Percentiles rank a stretch among this genome's conserved stretches.
These are phyloP conservation scores for Nothophytophthora sp. DNA, from an alignment of 352 stramenopile genomes.

Conservation along the genomic window DNA sequence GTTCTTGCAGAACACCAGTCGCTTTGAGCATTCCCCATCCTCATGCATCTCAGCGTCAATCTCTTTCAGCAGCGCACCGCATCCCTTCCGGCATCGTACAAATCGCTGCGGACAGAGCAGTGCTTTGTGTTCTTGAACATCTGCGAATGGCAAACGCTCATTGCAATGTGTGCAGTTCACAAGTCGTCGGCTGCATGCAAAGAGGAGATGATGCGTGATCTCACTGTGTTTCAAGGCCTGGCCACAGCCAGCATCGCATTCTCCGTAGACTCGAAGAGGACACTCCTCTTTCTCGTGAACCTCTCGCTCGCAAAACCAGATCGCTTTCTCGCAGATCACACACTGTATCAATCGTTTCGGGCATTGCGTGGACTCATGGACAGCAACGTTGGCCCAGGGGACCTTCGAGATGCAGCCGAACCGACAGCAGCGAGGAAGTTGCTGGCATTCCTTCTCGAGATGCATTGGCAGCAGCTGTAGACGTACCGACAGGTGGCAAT, in stretches of 20 bases:
- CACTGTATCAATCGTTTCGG: constrained; percentile 72
- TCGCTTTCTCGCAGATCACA: constrained; percentile 32
- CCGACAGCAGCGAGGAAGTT: constrained; percentile 46
- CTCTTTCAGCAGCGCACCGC: constrained; percentile 42
- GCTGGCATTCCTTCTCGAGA: constrained; percentile 33
- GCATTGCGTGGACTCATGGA: constrained; percentile 49
- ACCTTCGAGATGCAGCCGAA: constrained; percentile 44
- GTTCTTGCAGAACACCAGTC: constrained; percentile 51
- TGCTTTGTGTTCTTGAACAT: constrained; percentile 42
- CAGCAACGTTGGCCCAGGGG: constrained; percentile 12
- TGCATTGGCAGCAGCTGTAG: constrained; percentile 34
- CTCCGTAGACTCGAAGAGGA: constrained; percentile 45
- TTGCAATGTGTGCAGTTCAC: constrained; percentile 58
- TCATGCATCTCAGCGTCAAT: constrained; percentile 47
- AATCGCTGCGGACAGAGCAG: constrained; percentile 51
- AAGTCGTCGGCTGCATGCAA: constrained; percentile 45
- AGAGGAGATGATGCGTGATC: constrained; percentile 56
- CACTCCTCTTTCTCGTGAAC: constrained; percentile 49
- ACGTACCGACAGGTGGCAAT: constrained; percentile 43
- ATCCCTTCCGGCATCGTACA: constrained; percentile 61
- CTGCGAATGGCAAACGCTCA: constrained; percentile 28
- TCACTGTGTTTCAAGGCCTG: constrained; percentile 48
- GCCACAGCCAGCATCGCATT: constrained; percentile 52
- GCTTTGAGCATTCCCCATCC: constrained; percentile 39
- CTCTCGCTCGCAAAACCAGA: constrained; percentile 52